These are phyloP conservation scores for Phoma sp. DNA, from an alignment of 2,329 filamentous ascomycete species.

Conservation along the genomic window DNA sequence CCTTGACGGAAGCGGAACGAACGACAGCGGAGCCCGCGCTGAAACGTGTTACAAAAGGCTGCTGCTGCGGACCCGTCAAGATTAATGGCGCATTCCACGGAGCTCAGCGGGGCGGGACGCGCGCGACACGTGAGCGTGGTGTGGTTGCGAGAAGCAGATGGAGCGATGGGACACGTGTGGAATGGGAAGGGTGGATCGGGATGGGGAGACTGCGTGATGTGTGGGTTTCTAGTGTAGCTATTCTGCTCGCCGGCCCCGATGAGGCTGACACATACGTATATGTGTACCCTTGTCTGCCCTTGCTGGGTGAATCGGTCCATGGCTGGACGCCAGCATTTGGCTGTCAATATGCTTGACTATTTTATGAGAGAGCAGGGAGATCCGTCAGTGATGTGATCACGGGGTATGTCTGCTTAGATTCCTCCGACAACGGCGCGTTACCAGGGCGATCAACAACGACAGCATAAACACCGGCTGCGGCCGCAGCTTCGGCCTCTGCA, in stretches of 20 bases:
- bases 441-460: constrained; percentile 67
- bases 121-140: background rate
- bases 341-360: background rate
- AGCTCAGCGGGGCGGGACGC: background rate
- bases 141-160: background rate
- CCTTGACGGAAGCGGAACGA: background rate
- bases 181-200: no score
- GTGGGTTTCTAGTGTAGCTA: no score
- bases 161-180: background rate
- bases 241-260: background rate
- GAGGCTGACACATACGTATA: background rate
- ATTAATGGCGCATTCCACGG: background rate
- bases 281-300: background rate
- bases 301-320: background rate
- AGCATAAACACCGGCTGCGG: constrained; percentile 52
- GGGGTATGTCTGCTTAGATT: constrained; percentile 27
- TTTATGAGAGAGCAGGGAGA: constrained; percentile 26
- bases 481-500: constrained; percentile 55
- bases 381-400: constrained; percentile 50
- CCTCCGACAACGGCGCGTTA: constrained; percentile 65
- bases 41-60: constrained; percentile 4
- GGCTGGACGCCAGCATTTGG: background rate
- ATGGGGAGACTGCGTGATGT: no score
- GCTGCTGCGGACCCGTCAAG: background rate
- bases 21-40: background rate